phyloP scores from a whole-genome alignment of 129 eudicot genomes.

The Chrysanthemum seticuspe region DNA sequence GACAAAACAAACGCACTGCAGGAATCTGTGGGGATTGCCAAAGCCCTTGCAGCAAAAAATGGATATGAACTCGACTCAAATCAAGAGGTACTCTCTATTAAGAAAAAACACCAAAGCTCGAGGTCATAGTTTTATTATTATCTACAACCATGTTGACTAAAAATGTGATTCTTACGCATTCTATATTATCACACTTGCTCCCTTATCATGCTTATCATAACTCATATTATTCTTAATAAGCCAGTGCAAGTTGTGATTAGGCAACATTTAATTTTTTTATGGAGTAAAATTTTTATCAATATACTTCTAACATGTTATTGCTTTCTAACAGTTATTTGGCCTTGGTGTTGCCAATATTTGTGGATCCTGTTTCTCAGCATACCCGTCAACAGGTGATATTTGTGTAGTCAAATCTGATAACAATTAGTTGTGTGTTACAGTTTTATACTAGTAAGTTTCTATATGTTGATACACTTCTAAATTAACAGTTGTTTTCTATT shows the following conservation, averaged over 20 bases:
- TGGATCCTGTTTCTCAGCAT: constrained; percentile 82
- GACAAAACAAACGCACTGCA: constrained; percentile 13
- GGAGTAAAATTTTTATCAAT: not conserved
- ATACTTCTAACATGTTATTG: constrained; percentile 12
- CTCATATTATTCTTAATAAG: too few species aligned
- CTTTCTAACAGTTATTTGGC: constrained; percentile 76
- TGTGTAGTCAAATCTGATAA: constrained; percentile 16
- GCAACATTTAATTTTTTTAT: too few species aligned
- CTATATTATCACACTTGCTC: too few species aligned
- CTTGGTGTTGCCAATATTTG: constrained; percentile 89
- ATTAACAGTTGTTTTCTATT: constrained; percentile 12
- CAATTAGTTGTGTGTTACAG: constrained; percentile 1
- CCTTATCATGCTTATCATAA: too few species aligned
- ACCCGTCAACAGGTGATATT: constrained; percentile 86
- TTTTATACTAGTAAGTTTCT: not conserved
- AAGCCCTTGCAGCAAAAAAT: constrained; percentile 92
- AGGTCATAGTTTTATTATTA: not conserved
- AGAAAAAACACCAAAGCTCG: not conserved
- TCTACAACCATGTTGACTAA: not conserved
- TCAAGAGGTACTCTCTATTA: constrained; percentile 65
- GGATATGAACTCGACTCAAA: constrained; percentile 93
- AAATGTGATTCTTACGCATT: not conserved
- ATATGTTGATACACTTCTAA: constrained; percentile 10
- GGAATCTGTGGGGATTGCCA: constrained; percentile 99
- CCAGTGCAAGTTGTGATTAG: too few species aligned